Evolutionary conservation across 73 alveolate genomes (phyloP), one percentile per base, ranked within the genome.

Genomic region (Paramecium bursaria): DNA sequence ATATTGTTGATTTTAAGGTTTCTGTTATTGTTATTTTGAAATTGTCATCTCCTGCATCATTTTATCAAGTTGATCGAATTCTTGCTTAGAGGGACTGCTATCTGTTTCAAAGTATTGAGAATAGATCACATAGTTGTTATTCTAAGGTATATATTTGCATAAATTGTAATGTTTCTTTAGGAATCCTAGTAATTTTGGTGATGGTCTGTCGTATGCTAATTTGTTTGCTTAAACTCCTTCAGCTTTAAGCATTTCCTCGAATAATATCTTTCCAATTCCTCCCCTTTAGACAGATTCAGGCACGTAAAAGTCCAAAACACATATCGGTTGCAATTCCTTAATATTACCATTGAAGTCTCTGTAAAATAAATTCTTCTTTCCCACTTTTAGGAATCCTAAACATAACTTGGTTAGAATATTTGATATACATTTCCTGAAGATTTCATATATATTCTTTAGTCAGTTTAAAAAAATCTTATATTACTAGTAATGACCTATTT

Each of bases 201-300:
- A 92, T 2, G 99, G 99, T 30, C 99, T 75, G 75, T 96, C 99
- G 75, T 91, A 91, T 27, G 97, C 99, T 61, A 96, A 80, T 86
- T 94, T 92, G 44, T 91, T 90, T 29, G 99, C 97, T 48, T 86
- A 87, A 13, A 85, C 74, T 23, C 50, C 74, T 85, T 95, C 99
- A 39, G 53, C 54, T 74, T 75, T 35, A 23, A 96, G 85, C 99
- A 96, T 96, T 49, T 60, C 87, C 52, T 92, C 94, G 80, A 90
- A 96, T 60, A 96, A 86, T 15, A 86, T 92, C 86, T 95, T 95
- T 44, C 99, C 99, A 46, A 87, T 73, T 10, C 99, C 99, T 31
- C 86, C 48, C 74, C 99, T 93, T 75, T 96, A 91, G 57, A 90
- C 86, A 14, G 91, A 85, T 73, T 96, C 99, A 87, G 91, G 97